Base-by-base conservation (phyloP, 257 asterid genomes). In the Ophiorrhiza pumila region DNA sequence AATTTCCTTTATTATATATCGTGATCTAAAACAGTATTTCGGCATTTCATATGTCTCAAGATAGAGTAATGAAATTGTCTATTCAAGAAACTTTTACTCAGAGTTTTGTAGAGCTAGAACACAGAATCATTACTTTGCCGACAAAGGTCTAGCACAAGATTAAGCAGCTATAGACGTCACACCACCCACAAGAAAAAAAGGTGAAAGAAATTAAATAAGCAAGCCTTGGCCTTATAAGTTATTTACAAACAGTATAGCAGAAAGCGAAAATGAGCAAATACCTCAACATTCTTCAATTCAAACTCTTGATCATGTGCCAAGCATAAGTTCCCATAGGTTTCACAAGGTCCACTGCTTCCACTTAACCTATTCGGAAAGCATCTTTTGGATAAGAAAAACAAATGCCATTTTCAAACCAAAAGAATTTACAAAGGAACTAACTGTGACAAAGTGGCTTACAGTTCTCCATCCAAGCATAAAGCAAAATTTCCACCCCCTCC, bases 401-500 rank as follows among this genome's bases (percentile, higher is more conserved):
- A 9, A 47, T 32, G 65, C 45, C 2, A 41, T 57, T 63, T 45
- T 23, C 22, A 5, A 20, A 27, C 10, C 14, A 29, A 1, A 32
- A 53, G n/a, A n/a, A 53, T 29, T 7, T 39, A 66, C 41, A 62
- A 35, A 23, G 52, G 14, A 29, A 52, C 29, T 31, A 67, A 49
- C 0, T 42, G 53, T 13, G 23, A 58, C 73, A 71, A 72, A 71
- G 69, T 32, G 72, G 63, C 96, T 89, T 79, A 95, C 99, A 95
- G 81, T 80, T 95, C 99, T 79, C 84, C 93, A 50, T 86, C 89
- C 87, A 95, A 82, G 87, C 88, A 65, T 78, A 95, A 77, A 43
- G 98, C 99, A 72, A 90, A 95, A 79, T 78, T 79, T 65, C 85
- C 89, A 71, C 99, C 99, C 41, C 99, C 99, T 73, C 99, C 99